A percentile compares a stretch with the other conserved stretches of the same genome.
Evolutionary conservation across 305 asterid species (phyloP).

Genomic region (Fraxinus xanthoxyloides): DNA sequence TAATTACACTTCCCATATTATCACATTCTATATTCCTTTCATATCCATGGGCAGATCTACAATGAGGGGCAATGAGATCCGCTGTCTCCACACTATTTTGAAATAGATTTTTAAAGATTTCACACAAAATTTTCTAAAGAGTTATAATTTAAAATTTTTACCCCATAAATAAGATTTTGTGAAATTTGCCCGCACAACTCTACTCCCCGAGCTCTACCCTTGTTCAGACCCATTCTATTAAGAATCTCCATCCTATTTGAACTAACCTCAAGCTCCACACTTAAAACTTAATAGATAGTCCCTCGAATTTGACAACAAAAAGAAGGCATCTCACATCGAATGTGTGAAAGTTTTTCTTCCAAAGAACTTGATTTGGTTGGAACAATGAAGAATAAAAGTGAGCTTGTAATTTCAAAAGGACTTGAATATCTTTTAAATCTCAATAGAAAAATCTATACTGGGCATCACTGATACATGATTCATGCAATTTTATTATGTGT

Average conservation of each 20-base stretch:
- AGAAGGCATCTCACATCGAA: not conserved
- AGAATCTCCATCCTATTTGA: not conserved
- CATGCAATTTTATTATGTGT: too few relatives aligned
- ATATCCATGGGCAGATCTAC: not conserved
- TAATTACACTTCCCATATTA: not conserved
- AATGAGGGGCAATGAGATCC: too few relatives aligned
- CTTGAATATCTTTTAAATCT: not conserved
- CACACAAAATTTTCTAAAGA: too few relatives aligned
- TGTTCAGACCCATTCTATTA: not conserved
- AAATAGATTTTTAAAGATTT: too few relatives aligned
- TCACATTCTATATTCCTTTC: not conserved
- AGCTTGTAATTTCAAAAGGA: not conserved
- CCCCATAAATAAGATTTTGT: too few relatives aligned
- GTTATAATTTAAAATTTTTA: too few relatives aligned
- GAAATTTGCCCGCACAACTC: too few relatives aligned
- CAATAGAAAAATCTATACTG: not conserved
- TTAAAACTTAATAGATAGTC: not conserved
- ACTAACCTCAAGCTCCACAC: not conserved
- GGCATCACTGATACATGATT: not conserved
- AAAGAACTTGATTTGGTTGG: not conserved
- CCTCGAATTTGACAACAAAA: not conserved
- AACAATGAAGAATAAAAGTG: not conserved
- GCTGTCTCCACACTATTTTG: too few relatives aligned
- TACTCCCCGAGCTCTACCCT: too few relatives aligned
- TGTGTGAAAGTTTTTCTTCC: not conserved